Evolutionary conservation across 305 asterid genomes (phyloP), one percentile per base, ranked within the genome.

Genomic region (Caryopteris hybrid): DNA sequence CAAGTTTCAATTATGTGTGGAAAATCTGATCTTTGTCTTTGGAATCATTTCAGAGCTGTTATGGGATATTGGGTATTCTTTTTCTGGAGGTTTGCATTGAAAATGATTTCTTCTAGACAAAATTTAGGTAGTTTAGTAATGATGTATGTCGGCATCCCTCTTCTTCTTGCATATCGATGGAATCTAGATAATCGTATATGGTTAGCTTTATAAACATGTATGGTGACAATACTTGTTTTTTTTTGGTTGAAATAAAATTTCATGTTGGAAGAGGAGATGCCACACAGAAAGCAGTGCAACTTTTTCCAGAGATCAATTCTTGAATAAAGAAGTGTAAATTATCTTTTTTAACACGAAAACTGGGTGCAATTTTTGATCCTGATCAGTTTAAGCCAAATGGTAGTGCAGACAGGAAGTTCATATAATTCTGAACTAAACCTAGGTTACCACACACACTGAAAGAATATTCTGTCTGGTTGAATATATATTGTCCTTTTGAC

Each of bases 401-500:
- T 27, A 39, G n/a, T n/a, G 29, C n/a, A n/a, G n/a, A n/a, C n/a
- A 23, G 17, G 33, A 38, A 38, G 60, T n/a, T 61, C 18, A 25
- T 45, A 55, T 56, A 16, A 25, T 62, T 54, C 20, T 57, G 62
- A 63, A 20, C 53, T 31, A n/a, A n/a, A n/a, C n/a, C n/a, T n/a
- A n/a, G n/a, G n/a, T n/a, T n/a, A n/a, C n/a, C n/a, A n/a, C n/a
- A 25, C 48, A 38, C 42, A 2, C 38, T 57, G 50, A 36, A 59
- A 51, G 61, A 8, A 55, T 64, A 34, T 52, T 41, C n/a, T 38
- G 13, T 70, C 48, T 51, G 48, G n/a, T n/a, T n/a, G n/a, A 20
- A n/a, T 22, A 13, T 36, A 18, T 74, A 48, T 20, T 66, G 27
- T 60, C 60, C 50, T 65, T 59, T 65, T 75, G 66, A 54, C 71